Evolutionary conservation across 345 rosid genomes (phyloP), one percentile per base, ranked within the genome.

Genomic region (Microthlaspi erraticum): DNA sequence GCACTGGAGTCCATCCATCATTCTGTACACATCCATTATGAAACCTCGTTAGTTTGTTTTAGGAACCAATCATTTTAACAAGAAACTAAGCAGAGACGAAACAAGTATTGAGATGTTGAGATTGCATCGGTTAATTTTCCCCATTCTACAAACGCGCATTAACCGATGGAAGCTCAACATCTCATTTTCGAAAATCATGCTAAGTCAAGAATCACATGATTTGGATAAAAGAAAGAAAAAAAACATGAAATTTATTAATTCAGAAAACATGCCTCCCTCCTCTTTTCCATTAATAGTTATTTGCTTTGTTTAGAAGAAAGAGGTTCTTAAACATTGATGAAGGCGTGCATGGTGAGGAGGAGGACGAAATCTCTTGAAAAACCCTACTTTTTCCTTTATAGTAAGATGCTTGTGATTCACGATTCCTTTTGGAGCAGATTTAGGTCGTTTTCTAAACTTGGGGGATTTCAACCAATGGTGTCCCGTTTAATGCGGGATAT

Each of bases 1-100:
- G 98, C 46, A 87, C 80, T 34, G 93, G 64, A 68, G 52, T 59
- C 86, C 83, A 79, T 13, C 77, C 82, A 64, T 34, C 44, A 33
- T 78, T 75, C 90, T 87, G 85, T 11, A 67, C 2, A 37, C 65
- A 38, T n/a, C 7, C 17, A 17, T 12, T 18, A 26, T 26, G 29
- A 10, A 61, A 53, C 72, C 33, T 60, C 20, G 11, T 70, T 42
- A 64, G 3, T 37, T 52, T 31, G 14, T 29, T 49, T 45, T 34
- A 32, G 8, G 34, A 13, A 68, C 46, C 52, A 36, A 43, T 53
- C 44, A 51, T 39, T 2, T 16, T 14, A 6, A 9, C 0, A 26
- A n/a, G 13, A 34, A 26, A 18, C 42, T 34, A 32, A 9, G 5
- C 14, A 16, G 6, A 48, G 2, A 23, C 4, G 10, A 26, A 26